Evolutionary conservation across 2,329 filamentous ascomycete species (phyloP), one percentile per base, ranked within the genome.

Genomic region (Exophiala bonariae): DNA sequence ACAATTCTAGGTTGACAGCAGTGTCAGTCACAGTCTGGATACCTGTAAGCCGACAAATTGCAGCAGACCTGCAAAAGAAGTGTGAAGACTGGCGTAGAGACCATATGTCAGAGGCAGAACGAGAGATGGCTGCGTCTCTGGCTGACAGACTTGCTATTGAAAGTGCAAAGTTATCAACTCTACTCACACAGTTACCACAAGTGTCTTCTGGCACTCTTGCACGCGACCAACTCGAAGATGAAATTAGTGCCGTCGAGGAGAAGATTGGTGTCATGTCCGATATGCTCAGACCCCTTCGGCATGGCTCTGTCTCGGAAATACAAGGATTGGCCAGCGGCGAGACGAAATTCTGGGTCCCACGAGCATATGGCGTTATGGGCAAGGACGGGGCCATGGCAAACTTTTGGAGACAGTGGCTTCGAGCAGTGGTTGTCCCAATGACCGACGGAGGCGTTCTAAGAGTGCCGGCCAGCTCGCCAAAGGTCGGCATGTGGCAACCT

Each of bases 321-420:
- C 93, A 99, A 64, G 93, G 93, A 16, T 76, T 99, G 52, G 97
- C 92, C 0, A 89, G 95, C 56, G 91, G 92, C 34, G 93, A 97
- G 65, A 96, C 89, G 43, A 93, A 92, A 2, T 83, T 97, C 50
- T 99, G 93, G 93, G 90, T 89, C 41, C 93, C 93, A 14, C 81
- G 93, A 55, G 90, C 92, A 1, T 99, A 95, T 63, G 93, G 93
- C 49, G 85, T 99, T 52, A 76, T 99, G 53, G 93, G 93, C 26
- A 81, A 88, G 53, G 93, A 99, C 64, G 77, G 78, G 10, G 85
- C 83, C 50, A 80, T 95, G 70, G 90, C 91, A 55, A 82, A 83
- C 23, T 97, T 99, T 70, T 99, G 92, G 91, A 97, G 97, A 68
- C 93, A 99, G 66, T 99, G 93, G 93, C 79, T 99, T 38, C 86